Base-by-base conservation (phyloP, 2,329 filamentous ascomycete species). In the Fusarium setosum region DNA sequence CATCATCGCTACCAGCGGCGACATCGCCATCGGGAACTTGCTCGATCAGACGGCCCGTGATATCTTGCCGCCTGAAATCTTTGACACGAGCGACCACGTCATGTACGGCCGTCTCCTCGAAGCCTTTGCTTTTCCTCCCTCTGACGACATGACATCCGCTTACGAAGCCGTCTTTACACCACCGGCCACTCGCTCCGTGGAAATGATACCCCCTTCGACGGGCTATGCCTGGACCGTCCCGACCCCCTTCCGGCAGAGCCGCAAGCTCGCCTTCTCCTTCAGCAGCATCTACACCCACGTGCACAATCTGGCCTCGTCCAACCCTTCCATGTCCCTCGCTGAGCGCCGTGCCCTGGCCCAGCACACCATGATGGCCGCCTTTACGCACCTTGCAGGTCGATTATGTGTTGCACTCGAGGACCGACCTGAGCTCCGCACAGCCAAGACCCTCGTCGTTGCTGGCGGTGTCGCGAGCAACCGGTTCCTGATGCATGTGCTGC, bases 381-480 rank as follows among this genome's bases (percentile, higher is more conserved):
- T 98, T 75, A 93, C 97, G 76, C 95, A 98, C 79, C 82, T 98
- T 23, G 90, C 88, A 1, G 91, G 88, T 65, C 86, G 95, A 10
- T 84, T 96, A 3, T 76, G 95, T 13, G 81, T 96, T 40, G 91
- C 87, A 1, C 81, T 97, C 10, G 72, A 79, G 12, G 74, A 75
- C 52, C 64, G 65, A 12, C 70, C 74, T 3, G 65, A 65, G 17
- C 70, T 76, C 29, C 55, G 59, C n/a, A 61, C 75, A 37, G 78
- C 89, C 8, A 77, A 80, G 9, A 90, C 90, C 1, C 80, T 98
- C 5, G 93, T 98, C 10, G 85, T 98, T 5, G 92, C 93, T 35
- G 96, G 96, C 26, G 96, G 96, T 21, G 96, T 99, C 7, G 96
- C 95, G 8, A 90, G 92, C 50, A 98, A 97, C 77, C 78, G 79